Evolutionary conservation across 2,329 filamentous ascomycete species (phyloP).

Genomic region (Nothophoma quercina): DNA sequence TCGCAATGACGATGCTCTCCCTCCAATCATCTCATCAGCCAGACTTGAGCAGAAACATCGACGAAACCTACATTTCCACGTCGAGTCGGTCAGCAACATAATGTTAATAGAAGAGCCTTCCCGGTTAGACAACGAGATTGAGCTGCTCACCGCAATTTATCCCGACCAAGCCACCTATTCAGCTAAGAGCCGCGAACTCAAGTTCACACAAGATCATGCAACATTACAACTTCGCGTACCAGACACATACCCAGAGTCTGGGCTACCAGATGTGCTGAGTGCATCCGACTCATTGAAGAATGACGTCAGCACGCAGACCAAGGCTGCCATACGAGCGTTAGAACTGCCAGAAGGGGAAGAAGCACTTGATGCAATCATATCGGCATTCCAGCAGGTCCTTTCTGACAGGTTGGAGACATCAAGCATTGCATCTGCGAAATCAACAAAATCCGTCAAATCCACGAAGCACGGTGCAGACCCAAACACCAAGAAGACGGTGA

Average conservation of each 20-base stretch:
- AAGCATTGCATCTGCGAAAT: neutral
- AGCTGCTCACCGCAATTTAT: conserved; percentile 56
- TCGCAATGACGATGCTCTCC: conserved; percentile 9
- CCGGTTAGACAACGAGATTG: conserved; percentile 48
- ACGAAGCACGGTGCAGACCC: conserved; percentile 24
- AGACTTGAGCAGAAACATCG: conserved; percentile 4
- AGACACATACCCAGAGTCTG: conserved; percentile 47
- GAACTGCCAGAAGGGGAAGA: conserved; percentile 50
- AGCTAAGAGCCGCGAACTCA: conserved; percentile 48
- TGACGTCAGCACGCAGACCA: conserved; percentile 48
- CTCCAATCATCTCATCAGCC: conserved; percentile 3
- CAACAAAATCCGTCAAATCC: neutral
- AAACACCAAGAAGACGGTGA: conserved; percentile 42
- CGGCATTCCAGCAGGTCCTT: conserved; percentile 47
- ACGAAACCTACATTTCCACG: neutral
- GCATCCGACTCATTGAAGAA: conserved; percentile 45
- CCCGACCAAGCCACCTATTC: conserved; percentile 50
- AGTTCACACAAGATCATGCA: conserved; percentile 40
- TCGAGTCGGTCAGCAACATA: neutral
- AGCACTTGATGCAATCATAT: conserved; percentile 53
- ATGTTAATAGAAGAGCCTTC: conserved; percentile 13
- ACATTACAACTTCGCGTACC: conserved; percentile 50
- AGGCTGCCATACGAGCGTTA: conserved; percentile 35
- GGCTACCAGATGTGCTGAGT: conserved; percentile 49
- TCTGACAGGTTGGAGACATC: conserved; percentile 1